Evolutionary conservation across 2,329 filamentous ascomycete species (phyloP), one percentile per base, ranked within the genome.

Genomic region (Drechslerella dactyloides): DNA sequence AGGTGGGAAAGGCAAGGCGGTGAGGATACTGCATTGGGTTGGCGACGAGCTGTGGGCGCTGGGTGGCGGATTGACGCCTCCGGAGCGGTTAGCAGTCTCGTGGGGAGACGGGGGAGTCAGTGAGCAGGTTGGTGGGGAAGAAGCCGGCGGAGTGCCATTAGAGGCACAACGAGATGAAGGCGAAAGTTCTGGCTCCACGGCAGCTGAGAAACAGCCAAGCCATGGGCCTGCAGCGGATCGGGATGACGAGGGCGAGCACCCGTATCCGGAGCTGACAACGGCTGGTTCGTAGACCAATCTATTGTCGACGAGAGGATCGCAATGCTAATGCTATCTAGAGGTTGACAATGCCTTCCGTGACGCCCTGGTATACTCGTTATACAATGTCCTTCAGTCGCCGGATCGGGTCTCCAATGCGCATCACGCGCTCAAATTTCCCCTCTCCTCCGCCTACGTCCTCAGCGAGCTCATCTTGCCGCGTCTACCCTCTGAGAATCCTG

Each of bases 11-110:
- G 87, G 87, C 0, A 84, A 86, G 79, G 87, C 87, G 1, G 86
- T 89, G 8, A 82, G 85, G 74, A 86, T 85, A 2, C 79, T 89
- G 54, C 87, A 89, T 76, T 89, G 87, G 87, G 82, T 83, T 70
- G 86, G 87, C 0, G 87, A 90, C 79, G 87, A 90, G 79, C 77
- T 89, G n/a, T 89, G 87, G 86, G 81, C 86, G 83, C 75, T 81
- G 82, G 33, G 81, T 80, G 27, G 84, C 83, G 68, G 81, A 5
- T 23, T 65, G 21, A 17, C 11, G 6, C 68, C 68, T 7, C 68
- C 83, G 17, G 86, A 85, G 8, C 79, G 80, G 42, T 79, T 82
- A 15, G 80, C 84, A 11, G 86, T 87, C 0, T 82, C 83, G 27
- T 79, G 82, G 55, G 24, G 15, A 11, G 53, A n/a, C n/a, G n/a